These are phyloP conservation scores for Sisymbrium irio DNA, from an alignment of 345 rosid species.

Conservation along the genomic window DNA sequence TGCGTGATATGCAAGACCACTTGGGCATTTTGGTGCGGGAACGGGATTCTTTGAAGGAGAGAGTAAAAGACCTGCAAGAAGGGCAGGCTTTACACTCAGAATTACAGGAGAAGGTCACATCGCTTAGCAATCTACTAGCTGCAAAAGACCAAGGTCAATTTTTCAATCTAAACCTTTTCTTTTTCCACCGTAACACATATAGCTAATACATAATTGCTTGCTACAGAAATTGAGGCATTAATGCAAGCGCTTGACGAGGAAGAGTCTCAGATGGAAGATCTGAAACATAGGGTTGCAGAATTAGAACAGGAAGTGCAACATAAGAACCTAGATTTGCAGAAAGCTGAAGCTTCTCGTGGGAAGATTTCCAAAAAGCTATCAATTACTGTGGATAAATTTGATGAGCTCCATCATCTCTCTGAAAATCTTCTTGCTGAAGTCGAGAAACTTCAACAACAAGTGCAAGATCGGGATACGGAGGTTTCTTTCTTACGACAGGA, in stretches of 20 bases:
- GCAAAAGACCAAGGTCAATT: slow-evolving; percentile 84
- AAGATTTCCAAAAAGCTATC: slow-evolving; percentile 83
- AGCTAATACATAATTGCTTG: slow-evolving; percentile 7
- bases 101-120: slow-evolving; percentile 54
- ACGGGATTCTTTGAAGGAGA: slow-evolving; percentile 48
- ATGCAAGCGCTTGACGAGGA: slow-evolving; percentile 99
- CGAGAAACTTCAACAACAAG: slow-evolving; percentile 82
- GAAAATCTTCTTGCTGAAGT: slow-evolving; percentile 76
- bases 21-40: slow-evolving; percentile 48
- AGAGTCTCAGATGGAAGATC: slow-evolving; percentile 86
- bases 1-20: slow-evolving; percentile 58
- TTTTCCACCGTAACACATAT: background rate
- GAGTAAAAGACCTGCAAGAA: slow-evolving; percentile 58
- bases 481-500: slow-evolving; percentile 96
- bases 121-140: slow-evolving; percentile 48
- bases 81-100: slow-evolving; percentile 47
- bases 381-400: slow-evolving; percentile 75
- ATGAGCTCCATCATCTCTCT: slow-evolving; percentile 91
- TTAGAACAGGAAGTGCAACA: slow-evolving; percentile 58
- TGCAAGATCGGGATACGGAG: slow-evolving; percentile 86
- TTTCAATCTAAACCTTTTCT: slow-evolving; percentile 16
- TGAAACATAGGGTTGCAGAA: slow-evolving; percentile 55
- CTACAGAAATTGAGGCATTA: slow-evolving; percentile 80
- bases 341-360: slow-evolving; percentile 75
- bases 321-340: slow-evolving; percentile 65